These are phyloP conservation scores for Rhamnella rubrinervis DNA, from an alignment of 331 rosid genomes.

Conservation along the genomic window DNA sequence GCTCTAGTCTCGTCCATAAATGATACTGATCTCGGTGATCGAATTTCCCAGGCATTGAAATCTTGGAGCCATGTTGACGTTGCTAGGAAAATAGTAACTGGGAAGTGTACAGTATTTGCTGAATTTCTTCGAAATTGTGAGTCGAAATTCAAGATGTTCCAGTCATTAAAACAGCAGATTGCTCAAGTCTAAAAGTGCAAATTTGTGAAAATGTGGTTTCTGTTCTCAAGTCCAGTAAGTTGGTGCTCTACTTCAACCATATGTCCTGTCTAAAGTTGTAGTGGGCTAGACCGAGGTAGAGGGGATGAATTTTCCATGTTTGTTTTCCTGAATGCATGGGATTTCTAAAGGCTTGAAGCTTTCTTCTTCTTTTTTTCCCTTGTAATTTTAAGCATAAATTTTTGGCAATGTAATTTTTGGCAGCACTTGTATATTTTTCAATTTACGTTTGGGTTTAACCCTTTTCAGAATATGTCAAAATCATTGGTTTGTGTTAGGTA, in stretches of 20 bases:
- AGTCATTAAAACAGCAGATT: slow-evolving; percentile 62
- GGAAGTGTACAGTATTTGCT: slow-evolving; percentile 51
- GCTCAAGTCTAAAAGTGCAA: slow-evolving; percentile 50
- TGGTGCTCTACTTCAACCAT: neutral
- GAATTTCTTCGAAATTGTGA: slow-evolving; percentile 67
- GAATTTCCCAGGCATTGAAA: slow-evolving; percentile 54
- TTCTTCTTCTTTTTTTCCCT: too few relatives aligned
- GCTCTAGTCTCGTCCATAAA: slow-evolving; percentile 42
- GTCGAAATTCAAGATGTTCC: slow-evolving; percentile 55
- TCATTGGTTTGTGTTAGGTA: neutral
- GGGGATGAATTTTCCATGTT: neutral
- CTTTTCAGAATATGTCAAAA: neutral
- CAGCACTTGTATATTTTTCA: neutral
- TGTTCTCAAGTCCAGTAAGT: neutral
- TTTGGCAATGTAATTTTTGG: slow-evolving; percentile 13
- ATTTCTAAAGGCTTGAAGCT: slow-evolving; percentile 4
- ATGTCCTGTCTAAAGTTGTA: neutral
- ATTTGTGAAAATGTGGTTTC: slow-evolving; percentile 16
- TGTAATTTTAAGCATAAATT: neutral
- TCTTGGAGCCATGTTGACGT: slow-evolving; percentile 77
- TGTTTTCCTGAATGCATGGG: neutral
- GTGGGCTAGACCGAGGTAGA: neutral
- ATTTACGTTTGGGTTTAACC: neutral
- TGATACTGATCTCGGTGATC: slow-evolving; percentile 54
- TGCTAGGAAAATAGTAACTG: slow-evolving; percentile 64